These are phyloP conservation scores for Anacardium occidentale DNA, from an alignment of 345 rosid species.

Conservation along the genomic window DNA sequence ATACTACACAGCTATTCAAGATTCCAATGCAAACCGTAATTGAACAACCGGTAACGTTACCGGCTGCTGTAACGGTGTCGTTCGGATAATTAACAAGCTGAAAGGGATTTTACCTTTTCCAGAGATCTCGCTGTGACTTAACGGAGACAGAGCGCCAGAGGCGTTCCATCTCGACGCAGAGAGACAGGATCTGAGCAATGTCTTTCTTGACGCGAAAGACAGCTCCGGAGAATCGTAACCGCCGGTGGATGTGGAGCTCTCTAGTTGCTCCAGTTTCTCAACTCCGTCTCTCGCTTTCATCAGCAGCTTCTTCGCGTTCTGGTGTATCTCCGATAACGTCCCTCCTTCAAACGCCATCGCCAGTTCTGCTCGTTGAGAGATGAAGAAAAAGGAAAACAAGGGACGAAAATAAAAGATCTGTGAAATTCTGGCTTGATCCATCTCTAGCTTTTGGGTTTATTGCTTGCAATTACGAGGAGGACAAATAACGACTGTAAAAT, in stretches of 20 bases:
- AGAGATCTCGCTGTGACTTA: constrained; percentile 83
- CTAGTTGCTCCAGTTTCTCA: constrained; percentile 81
- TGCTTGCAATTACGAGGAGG: too few relatives aligned
- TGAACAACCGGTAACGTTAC: too few relatives aligned
- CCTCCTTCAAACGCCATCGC: constrained; percentile 45
- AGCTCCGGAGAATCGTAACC: constrained; percentile 78
- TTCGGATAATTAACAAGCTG: too few relatives aligned
- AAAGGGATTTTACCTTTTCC: too few relatives aligned
- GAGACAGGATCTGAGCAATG: constrained; percentile 67
- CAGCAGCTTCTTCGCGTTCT: constrained; percentile 54
- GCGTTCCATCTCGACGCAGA: constrained; percentile 71
- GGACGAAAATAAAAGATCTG: too few relatives aligned
- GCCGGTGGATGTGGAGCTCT: constrained; percentile 48
- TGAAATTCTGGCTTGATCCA: too few relatives aligned
- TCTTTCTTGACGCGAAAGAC: constrained; percentile 66
- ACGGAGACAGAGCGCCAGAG: constrained; percentile 75
- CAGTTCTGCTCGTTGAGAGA: not conserved
- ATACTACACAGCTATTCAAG: too few relatives aligned
- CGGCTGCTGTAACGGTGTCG: too few relatives aligned
- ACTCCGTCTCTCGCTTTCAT: constrained; percentile 74
- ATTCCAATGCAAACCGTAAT: too few relatives aligned
- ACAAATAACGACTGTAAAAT: too few relatives aligned
- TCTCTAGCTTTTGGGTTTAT: too few relatives aligned
- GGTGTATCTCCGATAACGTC: constrained; percentile 65
- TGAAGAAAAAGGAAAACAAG: too few relatives aligned